A percentile compares a stretch with the other conserved stretches of the same genome.
Evolutionary conservation across 148 eudicot species (phyloP).

Genomic region (Pouteria glomerata): DNA sequence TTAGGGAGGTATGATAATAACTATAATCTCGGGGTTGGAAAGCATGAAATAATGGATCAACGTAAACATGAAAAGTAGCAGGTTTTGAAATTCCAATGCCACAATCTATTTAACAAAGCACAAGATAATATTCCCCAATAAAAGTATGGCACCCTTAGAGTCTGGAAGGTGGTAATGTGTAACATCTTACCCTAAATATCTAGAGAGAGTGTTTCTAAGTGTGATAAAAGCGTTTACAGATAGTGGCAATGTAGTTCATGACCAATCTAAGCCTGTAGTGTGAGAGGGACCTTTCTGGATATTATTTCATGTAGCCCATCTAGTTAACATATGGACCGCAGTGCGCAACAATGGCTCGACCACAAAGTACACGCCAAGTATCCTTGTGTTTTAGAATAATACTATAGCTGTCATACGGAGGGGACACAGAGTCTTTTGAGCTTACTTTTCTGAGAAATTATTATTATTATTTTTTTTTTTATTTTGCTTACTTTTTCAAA

Average conservation of each 20-base stretch:
- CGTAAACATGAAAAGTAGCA: too few relatives aligned
- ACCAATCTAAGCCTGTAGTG: not conserved
- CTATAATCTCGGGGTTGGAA: not conserved
- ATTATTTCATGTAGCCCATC: not conserved
- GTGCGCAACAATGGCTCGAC: not conserved
- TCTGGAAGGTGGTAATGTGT: too few relatives aligned
- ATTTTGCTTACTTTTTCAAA: not conserved
- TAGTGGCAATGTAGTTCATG: not conserved
- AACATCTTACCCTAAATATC: too few relatives aligned
- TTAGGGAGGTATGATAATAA: not conserved
- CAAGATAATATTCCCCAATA: too few relatives aligned
- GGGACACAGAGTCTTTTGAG: not conserved
- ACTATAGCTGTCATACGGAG: not conserved
- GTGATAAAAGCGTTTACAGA: not conserved
- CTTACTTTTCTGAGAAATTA: not conserved
- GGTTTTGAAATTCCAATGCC: too few relatives aligned
- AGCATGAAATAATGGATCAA: not conserved
- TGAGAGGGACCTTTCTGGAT: slow-evolving; percentile 2
- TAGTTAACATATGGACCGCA: not conserved
- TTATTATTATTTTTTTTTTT: too few relatives aligned
- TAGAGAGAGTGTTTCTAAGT: too few relatives aligned
- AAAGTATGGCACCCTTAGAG: too few relatives aligned
- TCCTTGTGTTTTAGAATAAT: not conserved
- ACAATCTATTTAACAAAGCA: too few relatives aligned
- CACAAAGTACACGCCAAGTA: not conserved